Conservation (phyloP, 208 protist species). For the Leishmania martiniquensis region DNA sequence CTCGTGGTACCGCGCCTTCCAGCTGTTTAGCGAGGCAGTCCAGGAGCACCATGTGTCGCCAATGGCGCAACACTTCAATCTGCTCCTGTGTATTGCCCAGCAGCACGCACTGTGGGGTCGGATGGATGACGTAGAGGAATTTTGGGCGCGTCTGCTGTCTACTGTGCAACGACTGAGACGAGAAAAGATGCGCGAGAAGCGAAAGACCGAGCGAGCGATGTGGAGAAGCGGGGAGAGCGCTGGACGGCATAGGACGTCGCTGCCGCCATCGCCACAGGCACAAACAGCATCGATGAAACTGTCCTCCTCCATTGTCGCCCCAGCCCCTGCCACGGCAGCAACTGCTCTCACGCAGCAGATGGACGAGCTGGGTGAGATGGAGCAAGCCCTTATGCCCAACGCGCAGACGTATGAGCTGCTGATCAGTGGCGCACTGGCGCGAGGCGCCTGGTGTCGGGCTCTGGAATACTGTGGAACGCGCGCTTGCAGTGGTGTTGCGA, state of each 20-base stretch:
- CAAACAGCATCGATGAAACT: neutral
- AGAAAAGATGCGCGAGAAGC: conserved; percentile 25
- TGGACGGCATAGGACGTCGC: neutral
- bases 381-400: conserved; percentile 50
- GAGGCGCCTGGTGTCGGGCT: conserved; percentile 47
- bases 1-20: conserved; percentile 52
- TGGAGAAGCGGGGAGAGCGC: neutral
- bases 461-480: conserved; percentile 56
- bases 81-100: conserved; percentile 58
- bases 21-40: conserved; percentile 60
- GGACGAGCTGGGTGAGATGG: conserved; percentile 35
- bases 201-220: neutral
- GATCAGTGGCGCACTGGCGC: conserved; percentile 52
- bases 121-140: conserved; percentile 51
- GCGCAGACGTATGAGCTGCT: conserved; percentile 70
- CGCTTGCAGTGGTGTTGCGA: conserved; percentile 32
- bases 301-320: neutral
- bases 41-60: conserved; percentile 57
- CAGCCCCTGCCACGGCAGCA: neutral
- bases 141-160: conserved; percentile 50
- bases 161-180: conserved; percentile 31
- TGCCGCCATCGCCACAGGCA: neutral
- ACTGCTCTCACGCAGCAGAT: conserved; percentile 14
- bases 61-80: conserved; percentile 73
- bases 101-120: conserved; percentile 55